Evolutionary conservation across 2,329 filamentous ascomycete species (phyloP).

Genomic region (Fusarium tricinctum): DNA sequence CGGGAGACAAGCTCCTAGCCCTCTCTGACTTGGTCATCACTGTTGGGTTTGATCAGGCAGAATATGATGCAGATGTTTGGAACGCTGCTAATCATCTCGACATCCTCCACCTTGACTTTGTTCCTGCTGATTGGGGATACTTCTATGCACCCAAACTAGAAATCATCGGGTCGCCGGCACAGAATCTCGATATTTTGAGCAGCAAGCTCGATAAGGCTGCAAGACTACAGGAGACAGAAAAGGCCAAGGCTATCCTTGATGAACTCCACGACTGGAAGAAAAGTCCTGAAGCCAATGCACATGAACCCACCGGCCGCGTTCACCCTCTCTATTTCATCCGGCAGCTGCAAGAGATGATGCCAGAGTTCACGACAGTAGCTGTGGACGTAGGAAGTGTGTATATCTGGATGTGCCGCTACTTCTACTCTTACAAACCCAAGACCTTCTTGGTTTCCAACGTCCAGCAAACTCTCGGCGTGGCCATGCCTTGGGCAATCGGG

Average conservation of each 20-base stretch:
- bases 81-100: not conserved
- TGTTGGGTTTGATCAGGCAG: not conserved
- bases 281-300: not conserved
- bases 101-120: not conserved
- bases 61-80: not conserved
- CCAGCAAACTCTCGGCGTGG: not conserved
- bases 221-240: not conserved
- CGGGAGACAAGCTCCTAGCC: not conserved
- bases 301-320: not conserved
- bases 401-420: slow-evolving; percentile 2
- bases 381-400: not conserved
- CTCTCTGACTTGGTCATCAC: not conserved
- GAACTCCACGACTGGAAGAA: not conserved
- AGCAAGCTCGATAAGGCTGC: not conserved
- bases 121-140: not conserved
- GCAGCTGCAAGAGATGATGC: not conserved
- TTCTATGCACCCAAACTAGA: not conserved
- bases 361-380: not conserved
- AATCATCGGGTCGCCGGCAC: slow-evolving; percentile 1
- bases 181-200: not conserved
- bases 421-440: not conserved
- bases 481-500: not conserved
- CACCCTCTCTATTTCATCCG: slow-evolving; percentile 4
- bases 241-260: not conserved
- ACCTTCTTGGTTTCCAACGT: not conserved